Evolutionary conservation across 2,329 filamentous ascomycete species (phyloP).

Genomic region (Diaporthe sp.): DNA sequence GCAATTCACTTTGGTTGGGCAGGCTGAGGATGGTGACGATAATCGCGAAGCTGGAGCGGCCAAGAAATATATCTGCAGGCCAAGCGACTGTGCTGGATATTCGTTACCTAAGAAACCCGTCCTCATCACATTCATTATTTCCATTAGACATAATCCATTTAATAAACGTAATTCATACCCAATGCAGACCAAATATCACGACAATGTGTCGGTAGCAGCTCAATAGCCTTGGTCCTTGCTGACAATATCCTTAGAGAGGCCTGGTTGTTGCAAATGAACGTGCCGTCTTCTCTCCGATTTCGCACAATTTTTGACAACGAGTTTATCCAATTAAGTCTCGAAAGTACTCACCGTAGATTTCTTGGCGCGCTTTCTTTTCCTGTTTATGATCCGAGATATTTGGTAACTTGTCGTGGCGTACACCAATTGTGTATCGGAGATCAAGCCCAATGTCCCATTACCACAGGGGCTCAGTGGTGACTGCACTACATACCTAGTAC

Average conservation of each 20-base stretch:
- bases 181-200: not conserved
- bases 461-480: not conserved
- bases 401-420: not conserved
- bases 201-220: not conserved
- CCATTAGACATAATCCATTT: slow-evolving; percentile 21
- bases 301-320: not conserved
- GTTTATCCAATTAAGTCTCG: not conserved
- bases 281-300: not conserved
- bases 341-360: not conserved
- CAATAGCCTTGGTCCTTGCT: not conserved
- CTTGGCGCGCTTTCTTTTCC: not conserved
- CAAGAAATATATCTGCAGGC: slow-evolving; percentile 13
- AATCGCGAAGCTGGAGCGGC: not conserved
- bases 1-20: not conserved
- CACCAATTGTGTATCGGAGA: not conserved
- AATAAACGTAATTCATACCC: slow-evolving; percentile 3
- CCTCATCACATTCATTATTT: slow-evolving; percentile 11
- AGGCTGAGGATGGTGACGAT: not conserved
- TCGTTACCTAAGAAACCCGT: slow-evolving; percentile 13
- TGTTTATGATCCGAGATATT: not conserved
- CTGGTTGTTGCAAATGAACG: not conserved
- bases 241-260: not conserved
- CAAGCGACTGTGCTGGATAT: slow-evolving; percentile 1
- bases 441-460: not conserved
- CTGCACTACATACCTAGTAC: not conserved